Conservation (phyloP, 2,329 filamentous ascomycete species). For the Neonectria neomacrospora region DNA sequence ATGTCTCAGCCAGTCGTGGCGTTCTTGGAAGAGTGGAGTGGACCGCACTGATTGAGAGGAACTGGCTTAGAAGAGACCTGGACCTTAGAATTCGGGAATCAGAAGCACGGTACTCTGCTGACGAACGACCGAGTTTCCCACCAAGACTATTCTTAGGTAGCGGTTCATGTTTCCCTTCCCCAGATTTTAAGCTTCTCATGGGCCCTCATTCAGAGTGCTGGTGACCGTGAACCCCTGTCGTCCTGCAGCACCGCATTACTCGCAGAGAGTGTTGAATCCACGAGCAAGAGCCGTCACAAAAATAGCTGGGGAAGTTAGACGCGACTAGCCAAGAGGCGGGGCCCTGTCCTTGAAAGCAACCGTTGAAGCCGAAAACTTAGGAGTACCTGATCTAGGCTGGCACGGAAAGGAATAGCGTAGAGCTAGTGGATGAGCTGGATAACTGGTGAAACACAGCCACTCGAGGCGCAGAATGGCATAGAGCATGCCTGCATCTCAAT, state of each 20-base stretch:
- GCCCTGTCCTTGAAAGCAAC: background rate
- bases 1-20: too few species aligned
- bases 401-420: background rate
- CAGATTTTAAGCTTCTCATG: too few species aligned
- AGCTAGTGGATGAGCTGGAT: background rate
- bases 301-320: too few species aligned
- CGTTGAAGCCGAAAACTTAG: background rate
- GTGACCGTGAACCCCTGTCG: too few species aligned
- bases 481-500: too few species aligned
- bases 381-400: background rate
- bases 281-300: too few species aligned
- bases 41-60: background rate
- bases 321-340: too few species aligned
- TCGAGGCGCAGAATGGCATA: background rate
- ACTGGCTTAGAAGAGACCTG: background rate
- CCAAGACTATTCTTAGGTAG: too few species aligned
- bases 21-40: background rate
- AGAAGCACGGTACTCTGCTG: background rate
- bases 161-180: too few species aligned
- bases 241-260: background rate
- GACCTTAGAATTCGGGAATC: background rate
- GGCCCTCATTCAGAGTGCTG: too few species aligned
- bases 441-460: background rate
- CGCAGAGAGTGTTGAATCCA: background rate
- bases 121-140: background rate